phyloP scores from a whole-genome alignment of 768 basidiomycete genomes.

The Kwoniella bestiolae region DNA sequence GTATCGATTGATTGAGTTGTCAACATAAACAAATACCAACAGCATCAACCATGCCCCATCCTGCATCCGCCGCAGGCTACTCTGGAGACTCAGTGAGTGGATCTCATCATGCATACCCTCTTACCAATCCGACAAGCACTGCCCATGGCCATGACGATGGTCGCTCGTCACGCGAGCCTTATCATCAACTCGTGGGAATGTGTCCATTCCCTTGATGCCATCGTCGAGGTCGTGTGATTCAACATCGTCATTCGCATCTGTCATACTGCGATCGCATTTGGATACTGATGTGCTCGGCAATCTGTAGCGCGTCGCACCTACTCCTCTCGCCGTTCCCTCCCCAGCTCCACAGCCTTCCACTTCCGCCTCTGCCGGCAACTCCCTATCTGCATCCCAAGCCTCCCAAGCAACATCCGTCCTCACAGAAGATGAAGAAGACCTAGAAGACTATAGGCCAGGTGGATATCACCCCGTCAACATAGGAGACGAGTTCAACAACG shows the following conservation, averaged over 20 bases:
- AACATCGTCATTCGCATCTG: not conserved
- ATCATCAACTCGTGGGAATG: slow-evolving; percentile 16
- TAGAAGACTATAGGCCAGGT: slow-evolving; percentile 76
- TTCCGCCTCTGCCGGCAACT: slow-evolving; percentile 32
- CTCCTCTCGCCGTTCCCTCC: slow-evolving; percentile 33
- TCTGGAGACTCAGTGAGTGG: slow-evolving; percentile 20
- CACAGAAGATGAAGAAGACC: slow-evolving; percentile 68
- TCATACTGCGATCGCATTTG: not conserved
- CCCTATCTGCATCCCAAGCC: slow-evolving; percentile 41
- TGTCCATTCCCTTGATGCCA: not conserved
- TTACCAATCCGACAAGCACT: no score
- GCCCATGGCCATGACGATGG: no score
- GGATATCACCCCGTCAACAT: slow-evolving; percentile 73
- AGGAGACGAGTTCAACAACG: slow-evolving; percentile 79
- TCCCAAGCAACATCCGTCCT: slow-evolving; percentile 47
- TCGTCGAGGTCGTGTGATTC: slow-evolving; percentile 14
- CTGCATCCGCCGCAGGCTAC: slow-evolving; percentile 16
- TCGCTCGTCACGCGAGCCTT: slow-evolving; percentile 16
- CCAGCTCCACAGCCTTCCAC: slow-evolving; percentile 34
- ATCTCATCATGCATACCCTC: not conserved
- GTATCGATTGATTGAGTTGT: not conserved
- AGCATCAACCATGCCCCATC: slow-evolving; percentile 11
- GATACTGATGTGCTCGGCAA: not conserved
- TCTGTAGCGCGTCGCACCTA: slow-evolving; percentile 21
- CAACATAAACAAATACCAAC: slow-evolving; percentile 1